phyloP scores from a whole-genome alignment of 176 grass and related monocot genomes.

The Thinopyrum elongatum region DNA sequence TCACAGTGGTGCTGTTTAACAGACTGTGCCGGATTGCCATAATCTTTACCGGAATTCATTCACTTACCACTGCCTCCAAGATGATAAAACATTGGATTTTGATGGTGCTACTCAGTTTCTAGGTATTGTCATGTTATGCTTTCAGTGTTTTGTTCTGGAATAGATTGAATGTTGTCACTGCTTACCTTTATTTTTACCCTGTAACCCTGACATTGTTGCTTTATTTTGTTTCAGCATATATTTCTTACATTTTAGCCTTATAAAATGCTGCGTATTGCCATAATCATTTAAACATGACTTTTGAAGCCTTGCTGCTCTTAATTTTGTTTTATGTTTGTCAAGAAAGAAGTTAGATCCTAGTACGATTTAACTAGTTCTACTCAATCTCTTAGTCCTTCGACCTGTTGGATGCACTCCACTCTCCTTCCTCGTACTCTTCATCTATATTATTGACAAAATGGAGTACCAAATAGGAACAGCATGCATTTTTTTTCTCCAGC shows the following conservation, averaged over 20 bases:
- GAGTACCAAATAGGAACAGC: not conserved
- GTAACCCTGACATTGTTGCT: conserved; percentile 1
- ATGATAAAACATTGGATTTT: conserved; percentile 61
- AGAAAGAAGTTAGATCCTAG: not conserved
- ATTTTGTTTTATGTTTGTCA: not conserved
- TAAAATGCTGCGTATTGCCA: not conserved
- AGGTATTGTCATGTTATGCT: conserved; percentile 41
- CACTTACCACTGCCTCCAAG: conserved; percentile 54
- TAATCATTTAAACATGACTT: conserved; percentile 10
- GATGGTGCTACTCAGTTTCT: conserved; percentile 63
- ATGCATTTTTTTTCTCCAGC: not conserved
- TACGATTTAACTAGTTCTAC: not conserved
- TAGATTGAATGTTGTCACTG: not conserved
- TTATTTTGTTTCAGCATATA: conserved; percentile 16
- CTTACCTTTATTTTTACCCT: conserved; percentile 15
- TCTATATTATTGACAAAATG: not conserved
- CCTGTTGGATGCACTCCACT: not conserved
- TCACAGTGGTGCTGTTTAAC: conserved; percentile 27
- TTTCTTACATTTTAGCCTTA: not conserved
- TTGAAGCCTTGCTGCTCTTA: not conserved
- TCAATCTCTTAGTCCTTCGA: not conserved
- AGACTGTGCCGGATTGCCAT: conserved; percentile 65
- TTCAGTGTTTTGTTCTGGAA: conserved; percentile 25
- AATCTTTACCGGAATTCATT: conserved; percentile 61
- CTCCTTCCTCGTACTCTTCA: not conserved